phyloP scores from a whole-genome alignment of 805 yeast species.

The Candida chauliodis region DNA sequence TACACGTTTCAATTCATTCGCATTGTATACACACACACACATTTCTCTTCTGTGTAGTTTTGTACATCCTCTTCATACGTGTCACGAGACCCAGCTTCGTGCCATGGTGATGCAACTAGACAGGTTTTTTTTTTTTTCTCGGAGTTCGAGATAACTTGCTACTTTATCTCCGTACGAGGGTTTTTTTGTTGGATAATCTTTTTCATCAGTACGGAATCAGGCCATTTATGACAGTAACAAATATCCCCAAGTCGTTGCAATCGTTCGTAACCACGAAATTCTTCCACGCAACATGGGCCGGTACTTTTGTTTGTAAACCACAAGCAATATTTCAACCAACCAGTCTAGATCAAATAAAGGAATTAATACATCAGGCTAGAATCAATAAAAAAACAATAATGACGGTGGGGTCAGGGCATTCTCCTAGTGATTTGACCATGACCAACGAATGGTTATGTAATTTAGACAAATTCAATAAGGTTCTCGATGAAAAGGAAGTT shows the following conservation, averaged over 20 bases:
- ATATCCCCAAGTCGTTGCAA: slow-evolving; percentile 29
- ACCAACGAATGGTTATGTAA: slow-evolving; percentile 85
- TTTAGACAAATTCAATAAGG: slow-evolving; percentile 68
- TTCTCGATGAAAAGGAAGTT: slow-evolving; percentile 46
- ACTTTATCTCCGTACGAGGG: slow-evolving; percentile 1
- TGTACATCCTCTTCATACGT: background rate
- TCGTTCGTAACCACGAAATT: slow-evolving; percentile 38
- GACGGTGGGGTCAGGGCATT: slow-evolving; percentile 91
- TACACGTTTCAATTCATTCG: too few species aligned
- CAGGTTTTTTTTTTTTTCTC: background rate
- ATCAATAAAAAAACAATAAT: slow-evolving; percentile 60
- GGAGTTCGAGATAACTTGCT: slow-evolving; percentile 2
- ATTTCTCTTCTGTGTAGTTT: background rate
- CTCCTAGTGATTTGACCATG: slow-evolving; percentile 90
- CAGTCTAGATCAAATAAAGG: slow-evolving; percentile 61
- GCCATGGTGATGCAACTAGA: too few species aligned
- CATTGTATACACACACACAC: too few species aligned
- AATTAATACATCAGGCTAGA: slow-evolving; percentile 65
- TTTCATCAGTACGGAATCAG: too few species aligned
- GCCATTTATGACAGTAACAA: slow-evolving; percentile 20
- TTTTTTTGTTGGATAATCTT: background rate
- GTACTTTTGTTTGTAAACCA: slow-evolving; percentile 76
- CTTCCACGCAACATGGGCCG: slow-evolving; percentile 82
- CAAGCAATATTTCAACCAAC: slow-evolving; percentile 76
- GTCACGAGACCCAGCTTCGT: too few species aligned